Percentiles rank a stretch among this genome's conserved stretches.
Conservation (phyloP, 129 eudicot genomes). For the Chrysanthemum makinoi region DNA sequence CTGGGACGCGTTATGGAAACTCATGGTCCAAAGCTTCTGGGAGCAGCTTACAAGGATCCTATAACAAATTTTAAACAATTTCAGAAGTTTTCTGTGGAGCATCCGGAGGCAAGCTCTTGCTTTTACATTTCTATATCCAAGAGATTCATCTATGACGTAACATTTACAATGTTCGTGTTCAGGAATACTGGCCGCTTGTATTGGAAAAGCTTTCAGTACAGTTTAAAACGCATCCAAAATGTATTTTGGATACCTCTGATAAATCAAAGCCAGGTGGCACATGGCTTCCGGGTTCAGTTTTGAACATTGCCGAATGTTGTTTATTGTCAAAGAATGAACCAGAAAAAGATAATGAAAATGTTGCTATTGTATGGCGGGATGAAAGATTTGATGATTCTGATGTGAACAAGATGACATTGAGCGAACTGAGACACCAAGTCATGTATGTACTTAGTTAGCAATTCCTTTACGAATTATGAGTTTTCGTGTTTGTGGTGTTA, state of each 20-base stretch:
- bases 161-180: constrained; percentile 26
- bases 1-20: constrained; percentile 77
- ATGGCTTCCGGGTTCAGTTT: constrained; percentile 82
- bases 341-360: constrained; percentile 45
- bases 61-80: constrained; percentile 63
- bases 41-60: constrained; percentile 66
- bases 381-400: constrained; percentile 60
- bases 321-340: constrained; percentile 45
- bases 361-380: constrained; percentile 86
- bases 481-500: neutral
- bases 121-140: neutral
- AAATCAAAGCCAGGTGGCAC: constrained; percentile 62
- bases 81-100: constrained; percentile 63
- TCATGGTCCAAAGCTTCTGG: constrained; percentile 75
- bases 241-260: constrained; percentile 69
- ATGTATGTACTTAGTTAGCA: constrained; percentile 46
- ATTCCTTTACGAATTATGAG: neutral
- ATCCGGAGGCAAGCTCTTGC: constrained; percentile 69
- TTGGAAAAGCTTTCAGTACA: constrained; percentile 59
- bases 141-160: neutral
- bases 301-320: constrained; percentile 90
- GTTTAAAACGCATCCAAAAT: constrained; percentile 57
- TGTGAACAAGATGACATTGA: constrained; percentile 64
- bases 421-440: constrained; percentile 75
- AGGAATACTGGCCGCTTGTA: constrained; percentile 75